Conservation (phyloP, 192 early-diverging fungal species). For the Umbelopsis vinacea region DNA sequence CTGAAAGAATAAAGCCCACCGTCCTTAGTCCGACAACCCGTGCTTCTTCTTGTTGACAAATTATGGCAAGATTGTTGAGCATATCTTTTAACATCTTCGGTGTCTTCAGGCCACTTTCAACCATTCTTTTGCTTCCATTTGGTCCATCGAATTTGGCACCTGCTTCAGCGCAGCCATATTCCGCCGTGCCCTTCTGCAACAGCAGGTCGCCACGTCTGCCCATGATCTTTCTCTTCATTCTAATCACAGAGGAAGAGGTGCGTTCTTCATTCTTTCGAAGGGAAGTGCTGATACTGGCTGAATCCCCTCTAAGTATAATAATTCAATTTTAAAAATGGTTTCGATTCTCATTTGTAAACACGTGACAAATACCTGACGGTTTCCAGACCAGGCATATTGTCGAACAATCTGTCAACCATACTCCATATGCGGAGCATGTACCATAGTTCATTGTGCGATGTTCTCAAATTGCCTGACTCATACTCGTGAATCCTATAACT, state of each 20-base stretch:
- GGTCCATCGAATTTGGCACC: conserved; percentile 24
- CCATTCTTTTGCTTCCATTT: conserved; percentile 22
- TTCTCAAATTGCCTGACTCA: background rate
- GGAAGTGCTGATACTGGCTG: background rate
- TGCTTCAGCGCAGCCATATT: conserved; percentile 35
- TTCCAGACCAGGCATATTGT: background rate
- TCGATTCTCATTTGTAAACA: background rate
- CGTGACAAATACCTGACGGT: background rate
- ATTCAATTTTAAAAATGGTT: background rate
- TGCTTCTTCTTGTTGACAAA: background rate
- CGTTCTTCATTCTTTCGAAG: conserved; percentile 26
- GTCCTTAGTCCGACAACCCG: background rate
- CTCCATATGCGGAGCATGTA: background rate
- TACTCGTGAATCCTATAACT: background rate
- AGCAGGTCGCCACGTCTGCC: conserved; percentile 30
- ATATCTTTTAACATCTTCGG: conserved; percentile 40
- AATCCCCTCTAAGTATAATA: background rate
- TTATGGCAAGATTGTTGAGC: conserved; percentile 17
- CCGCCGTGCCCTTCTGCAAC: conserved; percentile 20
- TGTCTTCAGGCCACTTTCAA: conserved; percentile 22
- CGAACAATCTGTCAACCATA: background rate
- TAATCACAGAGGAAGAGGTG: background rate
- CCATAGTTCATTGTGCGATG: background rate
- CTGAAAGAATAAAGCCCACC: background rate
- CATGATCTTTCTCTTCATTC: conserved; percentile 25